Evolutionary conservation across 2,329 filamentous ascomycete species (phyloP), one percentile per base, ranked within the genome.

Genomic region (Biscogniauxia sp.): DNA sequence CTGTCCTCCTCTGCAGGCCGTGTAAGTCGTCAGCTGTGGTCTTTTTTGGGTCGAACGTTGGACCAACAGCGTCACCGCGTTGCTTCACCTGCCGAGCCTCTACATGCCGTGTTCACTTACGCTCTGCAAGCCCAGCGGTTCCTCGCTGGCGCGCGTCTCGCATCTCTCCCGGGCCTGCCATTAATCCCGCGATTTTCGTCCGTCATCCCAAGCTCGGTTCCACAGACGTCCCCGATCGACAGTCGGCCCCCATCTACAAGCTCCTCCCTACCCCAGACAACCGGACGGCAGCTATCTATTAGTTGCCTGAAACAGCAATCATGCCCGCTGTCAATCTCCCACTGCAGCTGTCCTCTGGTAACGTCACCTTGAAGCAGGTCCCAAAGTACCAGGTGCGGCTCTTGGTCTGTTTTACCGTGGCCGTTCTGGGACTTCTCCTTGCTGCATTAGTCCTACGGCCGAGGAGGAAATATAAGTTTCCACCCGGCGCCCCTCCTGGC

Each of bases 301-400:
- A 70, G 66, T 69, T 72, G 65, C 70, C 70, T 55, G 67, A 72
- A 71, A 67, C 64, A 74, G 73, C 72, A 77, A 73, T 61, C 62
- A 79, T 78, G 77, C 76, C 77, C 66, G 72, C 70, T 69, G 66
- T 77, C 67, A 72, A 73, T 68, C 68, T 70, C 63, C 69, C 71
- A 62, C 59, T 60, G 55, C 67, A 68, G 62, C 63, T 61, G 62
- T 58, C 66, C 60, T 67, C 67, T 69, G 69, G 68, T 66, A 69
- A 72, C 68, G 65, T 70, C 63, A 69, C 66, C 57, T 67, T 68
- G 64, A 66, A 69, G 62, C 63, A 66, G 61, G 65, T 71, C 61
- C 63, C 65, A 67, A 69, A 66, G 58, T 67, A 67, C 66, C 68
- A 68, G 54, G 61, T 66, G 59, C 66, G 63, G 57, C 65, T 70